Conservation (phyloP, 2,329 filamentous ascomycete genomes). For the Dactylellina cionopaga region DNA sequence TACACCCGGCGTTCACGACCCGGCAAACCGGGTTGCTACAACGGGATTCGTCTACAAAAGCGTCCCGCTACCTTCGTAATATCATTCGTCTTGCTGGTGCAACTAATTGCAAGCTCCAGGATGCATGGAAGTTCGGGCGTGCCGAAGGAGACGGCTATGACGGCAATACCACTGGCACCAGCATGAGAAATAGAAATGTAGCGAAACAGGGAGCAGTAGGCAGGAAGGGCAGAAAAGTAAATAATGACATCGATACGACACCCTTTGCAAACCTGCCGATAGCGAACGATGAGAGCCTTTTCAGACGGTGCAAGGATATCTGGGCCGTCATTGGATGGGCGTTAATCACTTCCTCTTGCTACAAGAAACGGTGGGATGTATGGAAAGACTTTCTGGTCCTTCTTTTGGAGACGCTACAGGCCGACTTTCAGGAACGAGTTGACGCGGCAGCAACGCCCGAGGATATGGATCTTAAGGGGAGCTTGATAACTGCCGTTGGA, state of each 20-base stretch:
- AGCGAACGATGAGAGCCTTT: slow-evolving; percentile 39
- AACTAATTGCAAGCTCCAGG: slow-evolving; percentile 41
- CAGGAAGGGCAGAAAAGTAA: slow-evolving; percentile 11
- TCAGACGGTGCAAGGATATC: slow-evolving; percentile 39
- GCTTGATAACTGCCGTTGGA: slow-evolving; percentile 24
- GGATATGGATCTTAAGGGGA: slow-evolving; percentile 39
- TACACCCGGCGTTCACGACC: slow-evolving; percentile 43
- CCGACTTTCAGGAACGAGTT: slow-evolving; percentile 39
- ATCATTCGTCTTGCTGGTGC: slow-evolving; percentile 41
- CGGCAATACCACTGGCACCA: background rate
- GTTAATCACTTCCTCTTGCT: slow-evolving; percentile 37
- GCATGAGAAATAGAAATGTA: slow-evolving; percentile 35
- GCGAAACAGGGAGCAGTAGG: slow-evolving; percentile 18
- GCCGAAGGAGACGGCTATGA: background rate
- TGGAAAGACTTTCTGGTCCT: slow-evolving; percentile 39
- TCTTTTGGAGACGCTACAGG: slow-evolving; percentile 27
- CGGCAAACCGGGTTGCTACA: slow-evolving; percentile 13
- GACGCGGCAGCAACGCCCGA: slow-evolving; percentile 1
- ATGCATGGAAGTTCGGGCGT: slow-evolving; percentile 39
- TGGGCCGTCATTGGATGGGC: slow-evolving; percentile 46
- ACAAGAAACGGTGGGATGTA: slow-evolving; percentile 37
- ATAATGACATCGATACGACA: slow-evolving; percentile 14
- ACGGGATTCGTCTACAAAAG: slow-evolving; percentile 10
- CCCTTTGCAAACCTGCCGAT: slow-evolving; percentile 38
- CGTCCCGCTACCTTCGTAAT: slow-evolving; percentile 31